phyloP scores from a whole-genome alignment of 345 rosid species.

The Eucalyptus victrix region DNA sequence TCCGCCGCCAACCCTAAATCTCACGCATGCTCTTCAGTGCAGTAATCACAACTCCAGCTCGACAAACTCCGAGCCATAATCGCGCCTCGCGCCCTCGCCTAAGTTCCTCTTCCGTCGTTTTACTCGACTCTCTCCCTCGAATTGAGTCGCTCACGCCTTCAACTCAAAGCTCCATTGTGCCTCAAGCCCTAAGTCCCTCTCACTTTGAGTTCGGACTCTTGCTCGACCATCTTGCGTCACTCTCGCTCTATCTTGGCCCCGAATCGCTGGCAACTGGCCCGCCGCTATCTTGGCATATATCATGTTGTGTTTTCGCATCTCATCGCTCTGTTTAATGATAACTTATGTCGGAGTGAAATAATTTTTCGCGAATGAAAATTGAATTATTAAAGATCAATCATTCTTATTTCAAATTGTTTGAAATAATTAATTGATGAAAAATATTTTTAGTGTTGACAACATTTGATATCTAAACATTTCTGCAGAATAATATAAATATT shows the following conservation, averaged over 20 bases:
- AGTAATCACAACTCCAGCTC: background rate
- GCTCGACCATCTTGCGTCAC: too few species aligned
- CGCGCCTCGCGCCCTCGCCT: background rate
- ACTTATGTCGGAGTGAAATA: rapidly evolving
- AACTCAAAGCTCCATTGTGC: too few species aligned
- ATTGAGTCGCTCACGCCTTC: too few species aligned
- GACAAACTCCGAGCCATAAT: background rate
- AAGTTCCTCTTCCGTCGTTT: too few species aligned
- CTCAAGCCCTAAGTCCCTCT: too few species aligned
- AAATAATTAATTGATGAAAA: background rate
- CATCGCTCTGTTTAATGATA: rapidly evolving
- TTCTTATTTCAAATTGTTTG: rapidly evolving
- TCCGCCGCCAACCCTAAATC: background rate
- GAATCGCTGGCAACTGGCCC: too few species aligned
- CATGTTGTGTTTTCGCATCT: too few species aligned
- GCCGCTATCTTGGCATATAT: too few species aligned
- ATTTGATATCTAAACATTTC: background rate
- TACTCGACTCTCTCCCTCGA: too few species aligned
- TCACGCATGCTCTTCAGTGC: too few species aligned
- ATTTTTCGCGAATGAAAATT: rapidly evolving
- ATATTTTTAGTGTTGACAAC: background rate
- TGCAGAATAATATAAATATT: rapidly evolving
- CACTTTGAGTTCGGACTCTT: too few species aligned
- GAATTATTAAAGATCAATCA: rapidly evolving
- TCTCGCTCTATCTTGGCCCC: too few species aligned